Percentiles rank a stretch among this genome's conserved stretches.
These are phyloP conservation scores for Fusarium kyushuense DNA, from an alignment of 2,329 filamentous ascomycete species.

Conservation along the genomic window DNA sequence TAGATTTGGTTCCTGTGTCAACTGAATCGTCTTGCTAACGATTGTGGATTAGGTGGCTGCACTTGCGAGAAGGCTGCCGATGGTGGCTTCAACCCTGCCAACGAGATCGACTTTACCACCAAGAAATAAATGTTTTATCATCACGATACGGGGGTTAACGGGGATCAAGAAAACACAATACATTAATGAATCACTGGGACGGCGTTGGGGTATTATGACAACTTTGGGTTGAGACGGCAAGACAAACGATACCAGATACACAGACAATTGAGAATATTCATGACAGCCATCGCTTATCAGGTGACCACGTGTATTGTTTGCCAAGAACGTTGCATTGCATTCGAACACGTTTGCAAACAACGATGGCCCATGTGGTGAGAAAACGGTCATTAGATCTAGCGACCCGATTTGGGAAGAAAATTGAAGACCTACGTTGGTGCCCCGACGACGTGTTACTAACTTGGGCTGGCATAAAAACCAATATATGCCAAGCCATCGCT, in stretches of 20 bases:
- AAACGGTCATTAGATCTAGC: too few species aligned
- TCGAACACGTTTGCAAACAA: not conserved
- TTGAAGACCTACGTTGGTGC: too few species aligned
- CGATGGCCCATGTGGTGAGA: not conserved
- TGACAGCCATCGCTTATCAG: not conserved
- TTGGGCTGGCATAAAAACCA: too few species aligned
- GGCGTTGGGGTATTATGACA: conserved; percentile 38
- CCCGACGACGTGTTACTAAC: too few species aligned
- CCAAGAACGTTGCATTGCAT: too few species aligned
- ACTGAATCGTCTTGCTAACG: conserved; percentile 31
- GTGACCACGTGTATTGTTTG: not conserved
- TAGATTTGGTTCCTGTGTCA: conserved; percentile 32
- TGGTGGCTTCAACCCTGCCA: conserved; percentile 69
- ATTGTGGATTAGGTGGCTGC: conserved; percentile 69
- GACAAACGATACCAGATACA: conserved; percentile 27
- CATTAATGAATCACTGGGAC: conserved; percentile 24
- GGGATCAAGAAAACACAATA: conserved; percentile 11
- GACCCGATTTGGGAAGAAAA: too few species aligned
- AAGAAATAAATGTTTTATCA: conserved; percentile 46
- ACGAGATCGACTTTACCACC: conserved; percentile 91
- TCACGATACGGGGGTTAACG: not conserved
- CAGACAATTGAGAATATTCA: conserved; percentile 17
- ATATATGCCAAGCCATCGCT: too few species aligned
- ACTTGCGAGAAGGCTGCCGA: conserved; percentile 83
- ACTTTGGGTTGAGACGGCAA: conserved; percentile 21